Evolutionary conservation across 139 green algal genomes (phyloP), one percentile per base, ranked within the genome.

Genomic region (Micromonas commoda): DNA sequence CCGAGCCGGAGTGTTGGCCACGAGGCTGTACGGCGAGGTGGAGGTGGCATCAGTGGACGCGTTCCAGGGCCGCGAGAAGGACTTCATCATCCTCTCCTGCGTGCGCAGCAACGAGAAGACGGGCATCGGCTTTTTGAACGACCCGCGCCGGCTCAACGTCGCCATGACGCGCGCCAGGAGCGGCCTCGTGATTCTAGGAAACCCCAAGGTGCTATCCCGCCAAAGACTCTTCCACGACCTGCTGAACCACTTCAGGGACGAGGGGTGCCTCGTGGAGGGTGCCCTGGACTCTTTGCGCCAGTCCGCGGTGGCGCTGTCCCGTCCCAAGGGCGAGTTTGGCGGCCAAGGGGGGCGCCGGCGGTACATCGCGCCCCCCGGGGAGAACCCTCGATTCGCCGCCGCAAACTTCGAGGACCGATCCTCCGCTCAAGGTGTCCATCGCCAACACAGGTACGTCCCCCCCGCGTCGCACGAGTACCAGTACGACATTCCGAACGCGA

Each of bases 41-140:
- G 90, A 97, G 86, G 85, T 89, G 21, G 85, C 85, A 28, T 82
- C 53, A 23, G 85, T 89, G 63, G 85, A 89, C 38, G 77, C 84
- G 9, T 86, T 90, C 61, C 86, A 95, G 86, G 95, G 93, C 0
- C 87, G 93, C 1, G 95, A 99, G 88, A 98, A 98, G 88, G 95
- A 99, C 77, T 94, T 93, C 88, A 97, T 99, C 82, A 91, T 99
- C 54, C 82, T 99, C 38, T 97, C 92, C 0, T 97, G 93, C 81
- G 95, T 99, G 64, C 88, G 95, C 24, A 93, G 87, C 79, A 98
- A 98, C 77, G 95, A 98, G 81, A 87, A 92, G 57, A 86, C 92
- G 78, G 91, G 91, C 54, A 96, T 99, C 77, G 95, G 95, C 31
- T 99, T 99, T 84, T 84, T 99, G 74, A 88, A 86, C 19, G 95